Conservation (phyloP, 371 early-diverging fungal genomes). For the Mortierella sp. region DNA sequence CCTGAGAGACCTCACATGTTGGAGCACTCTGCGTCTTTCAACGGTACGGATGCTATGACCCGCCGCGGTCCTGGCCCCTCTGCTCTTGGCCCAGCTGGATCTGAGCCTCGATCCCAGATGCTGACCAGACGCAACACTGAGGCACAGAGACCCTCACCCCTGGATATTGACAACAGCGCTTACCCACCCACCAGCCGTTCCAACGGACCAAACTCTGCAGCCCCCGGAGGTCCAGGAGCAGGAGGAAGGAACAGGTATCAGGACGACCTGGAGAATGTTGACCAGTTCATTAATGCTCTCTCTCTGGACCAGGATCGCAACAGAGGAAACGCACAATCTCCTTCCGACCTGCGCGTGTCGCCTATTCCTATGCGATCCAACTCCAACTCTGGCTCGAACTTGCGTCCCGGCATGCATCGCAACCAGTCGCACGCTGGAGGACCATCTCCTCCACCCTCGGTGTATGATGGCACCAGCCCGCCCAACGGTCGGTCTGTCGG, state of each 20-base stretch:
- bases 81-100: conserved; percentile 54
- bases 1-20: conserved; percentile 39
- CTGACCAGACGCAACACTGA: conserved; percentile 51
- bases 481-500: conserved; percentile 21
- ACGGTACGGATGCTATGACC: conserved; percentile 22
- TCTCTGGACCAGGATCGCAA: conserved; percentile 23
- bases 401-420: conserved; percentile 18
- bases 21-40: conserved; percentile 46
- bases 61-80: conserved; percentile 33
- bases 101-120: conserved; percentile 36
- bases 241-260: conserved; percentile 30
- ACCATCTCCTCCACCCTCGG: conserved; percentile 6
- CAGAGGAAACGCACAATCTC: background rate
- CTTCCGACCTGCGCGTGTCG: conserved; percentile 6
- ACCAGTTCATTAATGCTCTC: conserved; percentile 37
- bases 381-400: conserved; percentile 25
- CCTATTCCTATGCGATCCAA: conserved; percentile 26
- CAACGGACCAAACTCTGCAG: conserved; percentile 23
- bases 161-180: conserved; percentile 23
- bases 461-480: conserved; percentile 23
- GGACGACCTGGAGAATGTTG: conserved; percentile 49
- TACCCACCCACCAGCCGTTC: background rate
- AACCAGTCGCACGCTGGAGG: conserved; percentile 13
- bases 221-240: conserved; percentile 16
- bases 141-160: conserved; percentile 35